These are phyloP conservation scores for Parietaria judaica DNA, from an alignment of 306 rosid genomes.

Conservation along the genomic window DNA sequence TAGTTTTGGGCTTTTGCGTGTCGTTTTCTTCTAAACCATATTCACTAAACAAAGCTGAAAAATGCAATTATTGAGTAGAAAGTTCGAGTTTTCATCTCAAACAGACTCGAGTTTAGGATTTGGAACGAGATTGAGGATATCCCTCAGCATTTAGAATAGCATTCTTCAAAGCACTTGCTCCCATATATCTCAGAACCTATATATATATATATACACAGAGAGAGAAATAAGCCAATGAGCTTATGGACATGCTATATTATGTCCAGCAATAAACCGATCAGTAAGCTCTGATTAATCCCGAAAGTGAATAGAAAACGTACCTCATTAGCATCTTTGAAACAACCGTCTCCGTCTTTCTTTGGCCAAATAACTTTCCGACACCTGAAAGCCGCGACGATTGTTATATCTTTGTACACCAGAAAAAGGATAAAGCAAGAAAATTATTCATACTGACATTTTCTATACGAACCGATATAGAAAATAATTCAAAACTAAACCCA, in stretches of 20 bases:
- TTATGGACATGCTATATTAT: too few relatives aligned
- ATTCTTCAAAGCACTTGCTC: slow-evolving; percentile 20
- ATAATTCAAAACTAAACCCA: too few relatives aligned
- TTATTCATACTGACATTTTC: not conserved
- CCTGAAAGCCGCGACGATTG: slow-evolving; percentile 15
- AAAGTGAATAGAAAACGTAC: slow-evolving; percentile 9
- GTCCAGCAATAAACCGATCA: too few relatives aligned
- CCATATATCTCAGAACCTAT: slow-evolving; percentile 20
- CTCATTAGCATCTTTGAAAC: slow-evolving; percentile 52
- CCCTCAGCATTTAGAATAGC: slow-evolving; percentile 13
- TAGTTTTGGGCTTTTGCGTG: too few relatives aligned
- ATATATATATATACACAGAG: too few relatives aligned
- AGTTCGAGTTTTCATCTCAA: too few relatives aligned
- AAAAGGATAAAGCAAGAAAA: not conserved
- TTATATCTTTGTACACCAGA: not conserved
- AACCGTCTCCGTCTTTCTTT: slow-evolving; percentile 28
- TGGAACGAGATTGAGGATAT: not conserved
- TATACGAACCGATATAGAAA: not conserved
- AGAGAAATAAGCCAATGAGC: too few relatives aligned
- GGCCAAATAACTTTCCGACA: slow-evolving; percentile 51
- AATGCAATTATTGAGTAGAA: too few relatives aligned
- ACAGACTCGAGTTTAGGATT: too few relatives aligned
- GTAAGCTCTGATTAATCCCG: too few relatives aligned
- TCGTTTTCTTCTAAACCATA: too few relatives aligned
- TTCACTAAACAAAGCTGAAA: too few relatives aligned